phyloP scores from a whole-genome alignment of 768 basidiomycete genomes.

The Termitomyces sp. region DNA sequence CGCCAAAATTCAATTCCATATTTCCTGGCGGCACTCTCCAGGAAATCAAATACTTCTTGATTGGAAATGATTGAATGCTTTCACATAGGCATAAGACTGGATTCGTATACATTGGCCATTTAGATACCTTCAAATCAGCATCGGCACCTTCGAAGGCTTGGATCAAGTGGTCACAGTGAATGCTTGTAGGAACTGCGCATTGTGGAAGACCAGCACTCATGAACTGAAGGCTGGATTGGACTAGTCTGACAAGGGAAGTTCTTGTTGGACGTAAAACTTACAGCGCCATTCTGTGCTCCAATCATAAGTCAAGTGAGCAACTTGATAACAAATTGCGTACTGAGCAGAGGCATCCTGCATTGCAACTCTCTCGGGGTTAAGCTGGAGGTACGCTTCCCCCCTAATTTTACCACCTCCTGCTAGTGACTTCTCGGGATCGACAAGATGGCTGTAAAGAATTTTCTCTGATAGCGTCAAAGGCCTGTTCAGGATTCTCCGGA shows the following conservation, averaged over 20 bases:
- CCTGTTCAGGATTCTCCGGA: conserved; percentile 63
- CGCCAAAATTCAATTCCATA: conserved; percentile 98
- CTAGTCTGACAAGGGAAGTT: not conserved
- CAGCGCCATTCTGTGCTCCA: conserved; percentile 67
- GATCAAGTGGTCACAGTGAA: conserved; percentile 98
- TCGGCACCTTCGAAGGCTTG: conserved; percentile 89
- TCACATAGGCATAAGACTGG: not conserved
- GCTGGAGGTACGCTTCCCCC: conserved; percentile 86
- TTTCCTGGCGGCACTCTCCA: conserved; percentile 85
- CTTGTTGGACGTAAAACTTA: conserved; percentile 29
- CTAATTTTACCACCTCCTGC: conserved; percentile 62
- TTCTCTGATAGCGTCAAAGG: conserved; percentile 97
- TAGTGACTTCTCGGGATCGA: conserved; percentile 70
- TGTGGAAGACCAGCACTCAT: conserved; percentile 89
- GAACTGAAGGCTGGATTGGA: conserved; percentile 72
- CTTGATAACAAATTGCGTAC: conserved; percentile 37
- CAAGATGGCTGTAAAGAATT: conserved; percentile 90
- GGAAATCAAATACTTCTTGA: conserved; percentile 95
- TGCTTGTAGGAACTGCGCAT: conserved; percentile 84
- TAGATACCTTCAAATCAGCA: conserved; percentile 69
- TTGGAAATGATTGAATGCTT: conserved; percentile 84
- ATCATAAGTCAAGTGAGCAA: conserved; percentile 5
- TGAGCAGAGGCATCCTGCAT: conserved; percentile 96
- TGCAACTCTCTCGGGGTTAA: conserved; percentile 89
- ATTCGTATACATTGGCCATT: not conserved